Conservation (phyloP, 305 asterid genomes). For the Nicotiana rustica region DNA sequence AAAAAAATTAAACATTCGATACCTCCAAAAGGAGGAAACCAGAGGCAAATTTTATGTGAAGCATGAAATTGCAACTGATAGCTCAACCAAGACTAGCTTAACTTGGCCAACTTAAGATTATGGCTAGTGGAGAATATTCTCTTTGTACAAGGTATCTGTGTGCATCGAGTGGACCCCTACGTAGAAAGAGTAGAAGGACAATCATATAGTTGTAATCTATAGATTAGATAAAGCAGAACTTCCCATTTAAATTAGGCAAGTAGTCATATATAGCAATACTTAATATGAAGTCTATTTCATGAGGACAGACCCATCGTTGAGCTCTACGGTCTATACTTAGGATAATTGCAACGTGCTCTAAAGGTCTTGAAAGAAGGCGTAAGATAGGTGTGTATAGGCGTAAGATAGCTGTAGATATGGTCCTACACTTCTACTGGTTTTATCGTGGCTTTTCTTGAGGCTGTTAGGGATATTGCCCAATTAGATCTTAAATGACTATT, state of each 20-base stretch:
- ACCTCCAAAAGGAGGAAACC: constrained; percentile 4
- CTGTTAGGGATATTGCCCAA: neutral
- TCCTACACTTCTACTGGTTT: neutral
- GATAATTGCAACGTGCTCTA: constrained; percentile 15
- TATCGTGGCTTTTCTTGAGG: neutral
- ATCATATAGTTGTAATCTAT: neutral
- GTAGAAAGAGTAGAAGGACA: neutral
- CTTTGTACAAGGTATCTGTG: neutral
- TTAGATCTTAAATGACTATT: neutral
- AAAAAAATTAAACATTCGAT: neutral
- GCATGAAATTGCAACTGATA: neutral
- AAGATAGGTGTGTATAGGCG: neutral
- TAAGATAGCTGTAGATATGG: neutral
- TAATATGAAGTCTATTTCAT: neutral
- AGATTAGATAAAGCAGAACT: neutral
- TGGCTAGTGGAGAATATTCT: neutral
- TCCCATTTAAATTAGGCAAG: neutral
- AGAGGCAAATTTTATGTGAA: neutral
- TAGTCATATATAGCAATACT: neutral
- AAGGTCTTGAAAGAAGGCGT: neutral
- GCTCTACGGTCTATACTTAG: neutral
- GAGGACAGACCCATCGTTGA: neutral
- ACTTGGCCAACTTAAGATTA: neutral
- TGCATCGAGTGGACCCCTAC: neutral
- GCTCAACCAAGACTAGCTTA: constrained; percentile 5